These are phyloP conservation scores for Danielia reshetovae DNA, from an alignment of 805 yeast species.

Conservation along the genomic window DNA sequence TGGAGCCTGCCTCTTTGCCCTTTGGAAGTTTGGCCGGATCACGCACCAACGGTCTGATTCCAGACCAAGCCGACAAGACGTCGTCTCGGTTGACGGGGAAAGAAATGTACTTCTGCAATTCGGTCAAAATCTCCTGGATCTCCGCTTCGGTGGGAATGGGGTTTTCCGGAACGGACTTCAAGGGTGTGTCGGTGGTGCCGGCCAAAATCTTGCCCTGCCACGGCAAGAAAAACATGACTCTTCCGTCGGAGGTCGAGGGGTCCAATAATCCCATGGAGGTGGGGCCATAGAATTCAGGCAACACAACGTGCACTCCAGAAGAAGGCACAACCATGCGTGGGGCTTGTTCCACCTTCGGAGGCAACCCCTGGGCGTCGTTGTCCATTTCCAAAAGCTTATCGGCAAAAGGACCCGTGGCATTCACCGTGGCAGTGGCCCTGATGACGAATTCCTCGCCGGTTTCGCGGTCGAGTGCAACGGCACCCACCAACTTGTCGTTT, in stretches of 20 bases:
- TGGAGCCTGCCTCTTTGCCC: conserved; percentile 45
- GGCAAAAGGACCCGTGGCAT: conserved; percentile 93
- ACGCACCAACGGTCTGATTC: conserved; percentile 90
- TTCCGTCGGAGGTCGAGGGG: conserved; percentile 89
- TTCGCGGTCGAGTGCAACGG: conserved; percentile 66
- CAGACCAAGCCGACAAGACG: conserved; percentile 94
- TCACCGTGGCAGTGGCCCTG: conserved; percentile 70
- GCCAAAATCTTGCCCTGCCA: conserved; percentile 97
- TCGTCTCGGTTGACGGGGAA: conserved; percentile 88
- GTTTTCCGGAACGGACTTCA: conserved; percentile 61
- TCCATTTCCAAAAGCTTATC: conserved; percentile 87
- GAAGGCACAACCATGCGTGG: conserved; percentile 92
- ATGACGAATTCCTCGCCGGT: conserved; percentile 60
- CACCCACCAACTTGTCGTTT: conserved; percentile 65
- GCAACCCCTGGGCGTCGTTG: conserved; percentile 59
- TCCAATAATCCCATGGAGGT: conserved; percentile 82
- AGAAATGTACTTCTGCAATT: conserved; percentile 83
- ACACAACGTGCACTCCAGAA: conserved; percentile 86
- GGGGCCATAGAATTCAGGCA: conserved; percentile 92
- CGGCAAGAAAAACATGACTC: conserved; percentile 95
- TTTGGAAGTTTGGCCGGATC: conserved; percentile 60
- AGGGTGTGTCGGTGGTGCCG: conserved; percentile 93
- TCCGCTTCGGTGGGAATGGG: conserved; percentile 89
- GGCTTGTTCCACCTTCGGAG: conserved; percentile 46
- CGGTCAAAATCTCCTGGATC: conserved; percentile 80